phyloP scores from a whole-genome alignment of 805 yeast species.

The Schizosaccharomyces japonicus region DNA sequence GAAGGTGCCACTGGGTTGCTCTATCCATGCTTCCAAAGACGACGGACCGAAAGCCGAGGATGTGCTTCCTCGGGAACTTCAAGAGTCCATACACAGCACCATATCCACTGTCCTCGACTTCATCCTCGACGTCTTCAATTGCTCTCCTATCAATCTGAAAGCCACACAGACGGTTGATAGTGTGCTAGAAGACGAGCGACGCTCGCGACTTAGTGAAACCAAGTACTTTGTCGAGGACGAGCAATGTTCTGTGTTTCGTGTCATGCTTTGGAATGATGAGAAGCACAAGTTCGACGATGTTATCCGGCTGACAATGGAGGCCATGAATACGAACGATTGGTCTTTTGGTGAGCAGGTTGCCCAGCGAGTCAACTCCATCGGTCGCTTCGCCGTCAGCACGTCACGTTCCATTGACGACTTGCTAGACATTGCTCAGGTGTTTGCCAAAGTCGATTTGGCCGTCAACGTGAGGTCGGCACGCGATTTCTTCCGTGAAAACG shows the following conservation, averaged over 20 bases:
- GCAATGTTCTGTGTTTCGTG: neutral
- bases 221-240: neutral
- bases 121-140: slow-evolving; percentile 28
- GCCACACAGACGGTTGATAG: slow-evolving; percentile 8
- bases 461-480: slow-evolving; percentile 43
- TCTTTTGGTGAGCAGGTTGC: slow-evolving; percentile 36
- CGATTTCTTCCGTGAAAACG: slow-evolving; percentile 52
- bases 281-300: slow-evolving; percentile 54
- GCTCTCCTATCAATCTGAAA: slow-evolving; percentile 10
- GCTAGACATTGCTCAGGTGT: neutral
- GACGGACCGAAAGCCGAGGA: slow-evolving; percentile 30
- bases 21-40: neutral
- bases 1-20: neutral
- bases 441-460: slow-evolving; percentile 26
- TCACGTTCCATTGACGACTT: neutral
- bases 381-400: slow-evolving; percentile 28
- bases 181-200: slow-evolving; percentile 23
- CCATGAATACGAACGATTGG: slow-evolving; percentile 24
- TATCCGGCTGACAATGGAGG: slow-evolving; percentile 33
- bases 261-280: slow-evolving; percentile 58
- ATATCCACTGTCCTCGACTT: slow-evolving; percentile 31
- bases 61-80: slow-evolving; percentile 29
- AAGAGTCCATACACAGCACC: slow-evolving; percentile 19
- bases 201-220: slow-evolving; percentile 15
- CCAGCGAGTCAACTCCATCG: slow-evolving; percentile 38